Conservation (phyloP, 2,329 filamentous ascomycete genomes). For the Chaetomium sp. region DNA sequence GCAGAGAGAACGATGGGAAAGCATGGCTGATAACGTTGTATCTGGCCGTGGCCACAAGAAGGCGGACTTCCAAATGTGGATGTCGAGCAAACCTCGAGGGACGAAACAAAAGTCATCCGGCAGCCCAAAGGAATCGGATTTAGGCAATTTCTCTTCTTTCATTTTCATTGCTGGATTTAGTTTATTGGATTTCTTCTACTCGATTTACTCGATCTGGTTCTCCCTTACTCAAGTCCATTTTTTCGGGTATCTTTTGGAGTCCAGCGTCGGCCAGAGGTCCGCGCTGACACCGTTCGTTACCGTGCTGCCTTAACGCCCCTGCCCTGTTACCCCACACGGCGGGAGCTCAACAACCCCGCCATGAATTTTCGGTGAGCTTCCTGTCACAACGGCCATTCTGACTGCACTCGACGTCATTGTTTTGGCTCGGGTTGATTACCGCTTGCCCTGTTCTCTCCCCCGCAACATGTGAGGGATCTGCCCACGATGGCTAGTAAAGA, state of each 20-base stretch:
- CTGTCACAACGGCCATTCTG: background rate
- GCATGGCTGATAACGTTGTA: no score
- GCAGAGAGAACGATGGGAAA: no score
- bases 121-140: no score
- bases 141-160: no score
- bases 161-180: no score
- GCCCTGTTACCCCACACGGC: slow-evolving; percentile 19
- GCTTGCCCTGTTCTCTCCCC: background rate
- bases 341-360: slow-evolving; percentile 20
- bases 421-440: slow-evolving; percentile 8
- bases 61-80: no score
- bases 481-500: slow-evolving; percentile 24
- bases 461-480: slow-evolving; percentile 16
- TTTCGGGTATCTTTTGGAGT: no score
- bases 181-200: no score
- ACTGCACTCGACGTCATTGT: slow-evolving; percentile 18
- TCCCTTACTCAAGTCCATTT: background rate
- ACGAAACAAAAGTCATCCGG: no score
- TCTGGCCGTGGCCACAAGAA: no score
- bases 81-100: no score
- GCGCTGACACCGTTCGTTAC: background rate
- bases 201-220: background rate
- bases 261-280: no score
- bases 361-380: slow-evolving; percentile 23
- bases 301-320: background rate